Evolutionary conservation across 306 rosid genomes (phyloP).

Genomic region (Prunus salicina): DNA sequence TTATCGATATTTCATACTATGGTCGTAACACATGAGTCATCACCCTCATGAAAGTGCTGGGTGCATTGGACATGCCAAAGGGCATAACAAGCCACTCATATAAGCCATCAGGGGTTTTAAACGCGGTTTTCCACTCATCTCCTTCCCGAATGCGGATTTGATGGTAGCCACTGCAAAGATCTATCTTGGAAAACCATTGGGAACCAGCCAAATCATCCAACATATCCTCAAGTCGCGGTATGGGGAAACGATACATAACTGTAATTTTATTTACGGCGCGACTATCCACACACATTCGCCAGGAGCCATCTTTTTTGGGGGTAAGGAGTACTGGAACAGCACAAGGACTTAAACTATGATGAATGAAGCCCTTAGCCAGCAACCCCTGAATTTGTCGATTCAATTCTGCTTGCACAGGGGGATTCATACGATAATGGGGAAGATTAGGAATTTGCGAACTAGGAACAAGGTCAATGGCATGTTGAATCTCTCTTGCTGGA

Average conservation of each 20-base stretch:
- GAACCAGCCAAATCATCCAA: neutral
- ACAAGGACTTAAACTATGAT: too few relatives aligned
- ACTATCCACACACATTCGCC: neutral
- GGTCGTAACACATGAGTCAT: neutral
- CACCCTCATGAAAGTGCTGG: constrained; percentile 1
- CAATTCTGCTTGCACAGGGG: too few relatives aligned
- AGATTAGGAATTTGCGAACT: too few relatives aligned
- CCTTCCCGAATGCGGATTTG: neutral
- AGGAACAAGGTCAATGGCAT: too few relatives aligned
- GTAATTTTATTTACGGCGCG: neutral
- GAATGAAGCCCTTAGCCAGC: too few relatives aligned
- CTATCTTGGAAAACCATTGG: neutral
- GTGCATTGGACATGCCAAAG: constrained; percentile 3
- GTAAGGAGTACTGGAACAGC: too few relatives aligned
- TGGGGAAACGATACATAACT: neutral
- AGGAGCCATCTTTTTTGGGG: too few relatives aligned
- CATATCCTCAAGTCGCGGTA: neutral
- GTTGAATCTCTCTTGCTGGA: too few relatives aligned
- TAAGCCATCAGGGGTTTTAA: neutral
- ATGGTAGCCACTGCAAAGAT: neutral
- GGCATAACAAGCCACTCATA: constrained; percentile 12
- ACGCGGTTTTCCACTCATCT: neutral
- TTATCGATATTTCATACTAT: too few relatives aligned
- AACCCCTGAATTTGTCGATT: too few relatives aligned
- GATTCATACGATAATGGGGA: too few relatives aligned